Percentiles rank a stretch among this genome's conserved stretches.
Conservation (phyloP, 2,329 filamentous ascomycete genomes). For the Fusarium sp. region DNA sequence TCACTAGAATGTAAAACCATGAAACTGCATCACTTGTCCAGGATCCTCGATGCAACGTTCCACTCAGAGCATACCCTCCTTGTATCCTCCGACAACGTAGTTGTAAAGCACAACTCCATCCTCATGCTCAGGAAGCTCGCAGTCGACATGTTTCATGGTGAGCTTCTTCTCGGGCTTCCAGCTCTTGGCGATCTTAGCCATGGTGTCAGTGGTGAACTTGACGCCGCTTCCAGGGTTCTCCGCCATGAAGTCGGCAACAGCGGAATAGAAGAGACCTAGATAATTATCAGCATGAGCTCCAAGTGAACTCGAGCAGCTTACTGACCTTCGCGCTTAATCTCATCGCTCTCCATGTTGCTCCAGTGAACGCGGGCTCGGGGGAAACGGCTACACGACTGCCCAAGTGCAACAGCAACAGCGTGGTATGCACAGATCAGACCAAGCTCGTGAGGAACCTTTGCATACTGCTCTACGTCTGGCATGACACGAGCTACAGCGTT, state of each 20-base stretch:
- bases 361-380: not conserved
- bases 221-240: not conserved
- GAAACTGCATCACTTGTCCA: not conserved
- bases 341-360: not conserved
- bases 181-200: not conserved
- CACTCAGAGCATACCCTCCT: not conserved
- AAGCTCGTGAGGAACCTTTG: too few relatives aligned
- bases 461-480: too few relatives aligned
- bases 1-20: not conserved
- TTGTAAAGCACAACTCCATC: constrained; percentile 7
- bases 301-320: not conserved
- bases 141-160: not conserved
- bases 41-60: not conserved
- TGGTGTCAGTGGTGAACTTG: not conserved
- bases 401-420: accelerated
- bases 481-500: not conserved
- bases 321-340: not conserved
- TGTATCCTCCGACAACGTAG: not conserved
- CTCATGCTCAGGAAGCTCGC: not conserved
- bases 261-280: not conserved
- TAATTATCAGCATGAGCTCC: accelerated
- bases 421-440: not conserved
- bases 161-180: not conserved
- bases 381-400: not conserved
- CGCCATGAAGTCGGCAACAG: not conserved